Base-by-base conservation (phyloP, 495 filamentous ascomycete genomes). In the Penicillium argentinense region DNA sequence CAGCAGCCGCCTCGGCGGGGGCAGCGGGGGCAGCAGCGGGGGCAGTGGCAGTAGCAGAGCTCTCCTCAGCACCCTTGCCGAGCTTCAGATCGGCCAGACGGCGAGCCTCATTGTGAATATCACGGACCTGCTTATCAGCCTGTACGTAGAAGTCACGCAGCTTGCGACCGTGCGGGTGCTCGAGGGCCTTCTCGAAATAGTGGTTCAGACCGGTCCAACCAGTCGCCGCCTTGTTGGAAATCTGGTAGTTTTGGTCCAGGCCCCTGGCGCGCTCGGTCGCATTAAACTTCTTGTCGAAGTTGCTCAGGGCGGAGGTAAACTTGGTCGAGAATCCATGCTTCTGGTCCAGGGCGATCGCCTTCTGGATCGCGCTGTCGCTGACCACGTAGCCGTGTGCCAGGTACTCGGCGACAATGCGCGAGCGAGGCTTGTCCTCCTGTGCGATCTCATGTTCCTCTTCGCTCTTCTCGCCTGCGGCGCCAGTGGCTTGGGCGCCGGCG, bases 351-450 rank as follows among this genome's bases (percentile, higher is more conserved):
- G 84, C 78, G 59, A 98, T 91, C 45, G 89, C 95, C 51, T 77
- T 79, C 63, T 95, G 82, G 38, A 97, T 78, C 3, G 87, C 87
- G n/a, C 73, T 74, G 64, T 98, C 93, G 42, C 87, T 88, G 54
- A 98, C 71, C 14, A 80, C 76, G 68, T 98, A 98, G 53, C 93
- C 93, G 56, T 96, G 88, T 4, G 91, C 91, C 21, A 98, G 84
- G 64, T 96, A 95, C 73, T 98, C 93, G 49, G 93, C 93, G 19
- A 97, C 53, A 59, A 98, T 95, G 57, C 95, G 91, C 14, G 85
- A 79, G 59, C 88, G 84, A 1, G 93, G 93, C 75, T 97, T 97
- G 69, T 96, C 89, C 62, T 98, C 93, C 60, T 97, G 93, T 3
- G 83, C 80, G 59, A 96, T 76, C 45, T 91, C 79, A 51, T 86